These are phyloP conservation scores for Paramecium biaurelia DNA, from an alignment of 73 alveolate genomes.

Conservation along the genomic window DNA sequence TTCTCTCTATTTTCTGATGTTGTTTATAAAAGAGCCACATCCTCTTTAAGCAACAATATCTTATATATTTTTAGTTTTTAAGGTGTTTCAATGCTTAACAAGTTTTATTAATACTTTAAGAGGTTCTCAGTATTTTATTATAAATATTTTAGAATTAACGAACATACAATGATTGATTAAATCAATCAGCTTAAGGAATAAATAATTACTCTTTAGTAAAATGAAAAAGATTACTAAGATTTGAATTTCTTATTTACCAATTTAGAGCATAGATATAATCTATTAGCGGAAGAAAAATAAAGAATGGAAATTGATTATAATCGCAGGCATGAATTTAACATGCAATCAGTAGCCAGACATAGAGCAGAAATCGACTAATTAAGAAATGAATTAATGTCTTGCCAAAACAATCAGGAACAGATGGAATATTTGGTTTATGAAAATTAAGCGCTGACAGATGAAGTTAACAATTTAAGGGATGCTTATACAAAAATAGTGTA, in stretches of 20 bases:
- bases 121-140: neutral
- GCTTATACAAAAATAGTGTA: conserved; percentile 32
- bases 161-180: neutral
- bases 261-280: conserved; percentile 51
- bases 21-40: neutral
- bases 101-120: neutral
- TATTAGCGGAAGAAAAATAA: conserved; percentile 34
- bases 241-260: conserved; percentile 55
- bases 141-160: neutral
- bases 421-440: conserved; percentile 19
- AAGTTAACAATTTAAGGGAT: conserved; percentile 19
- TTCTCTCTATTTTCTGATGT: neutral
- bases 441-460: conserved; percentile 21
- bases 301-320: conserved; percentile 40
- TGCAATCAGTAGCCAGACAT: conserved; percentile 37
- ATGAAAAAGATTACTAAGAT: conserved; percentile 62
- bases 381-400: neutral
- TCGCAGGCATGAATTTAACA: conserved; percentile 46
- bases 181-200: conserved; percentile 15
- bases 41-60: neutral
- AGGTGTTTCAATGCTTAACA: neutral
- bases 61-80: neutral
- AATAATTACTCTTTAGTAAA: conserved; percentile 15
- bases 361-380: conserved; percentile 54
- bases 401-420: neutral